These are phyloP conservation scores for Hymenoscyphus linearis DNA, from an alignment of 2,329 filamentous ascomycete genomes.

Conservation along the genomic window DNA sequence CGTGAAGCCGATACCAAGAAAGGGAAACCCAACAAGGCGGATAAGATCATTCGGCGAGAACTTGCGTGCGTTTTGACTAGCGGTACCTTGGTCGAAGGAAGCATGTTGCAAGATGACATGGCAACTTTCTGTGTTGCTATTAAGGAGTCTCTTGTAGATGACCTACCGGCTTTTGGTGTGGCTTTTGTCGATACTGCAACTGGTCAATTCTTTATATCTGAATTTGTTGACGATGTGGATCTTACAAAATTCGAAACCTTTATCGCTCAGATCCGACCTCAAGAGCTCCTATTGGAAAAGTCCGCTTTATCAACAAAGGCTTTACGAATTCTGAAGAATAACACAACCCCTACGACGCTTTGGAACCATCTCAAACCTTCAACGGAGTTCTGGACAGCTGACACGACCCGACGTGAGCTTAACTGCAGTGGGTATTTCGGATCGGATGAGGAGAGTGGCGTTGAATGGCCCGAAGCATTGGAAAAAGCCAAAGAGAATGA, in stretches of 20 bases:
- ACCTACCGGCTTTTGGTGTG: constrained; percentile 79
- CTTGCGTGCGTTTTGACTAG: constrained; percentile 85
- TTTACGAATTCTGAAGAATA: constrained; percentile 90
- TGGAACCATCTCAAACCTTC: constrained; percentile 90
- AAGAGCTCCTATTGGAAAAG: constrained; percentile 87
- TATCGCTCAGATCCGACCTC: constrained; percentile 83
- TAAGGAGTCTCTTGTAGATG: constrained; percentile 71
- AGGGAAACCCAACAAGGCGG: constrained; percentile 52
- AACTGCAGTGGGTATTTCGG: constrained; percentile 75
- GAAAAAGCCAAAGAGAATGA: constrained; percentile 71
- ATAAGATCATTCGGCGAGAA: constrained; percentile 91
- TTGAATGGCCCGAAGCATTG: constrained; percentile 71
- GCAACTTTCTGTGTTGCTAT: constrained; percentile 94
- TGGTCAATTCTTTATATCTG: constrained; percentile 87
- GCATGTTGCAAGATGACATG: constrained; percentile 98
- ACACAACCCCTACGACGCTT: constrained; percentile 84
- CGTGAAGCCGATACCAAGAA: constrained; percentile 67
- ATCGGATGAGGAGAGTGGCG: constrained; percentile 47
- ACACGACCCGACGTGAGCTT: constrained; percentile 76
- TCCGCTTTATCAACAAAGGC: constrained; percentile 81
- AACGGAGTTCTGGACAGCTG: constrained; percentile 87
- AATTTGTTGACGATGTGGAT: constrained; percentile 87
- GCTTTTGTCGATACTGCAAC: constrained; percentile 94
- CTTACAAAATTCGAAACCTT: constrained; percentile 97
- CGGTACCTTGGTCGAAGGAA: constrained; percentile 88